Evolutionary conservation across 164 flowering plant genomes (phyloP).

Genomic region (Berberis vulgaris): DNA sequence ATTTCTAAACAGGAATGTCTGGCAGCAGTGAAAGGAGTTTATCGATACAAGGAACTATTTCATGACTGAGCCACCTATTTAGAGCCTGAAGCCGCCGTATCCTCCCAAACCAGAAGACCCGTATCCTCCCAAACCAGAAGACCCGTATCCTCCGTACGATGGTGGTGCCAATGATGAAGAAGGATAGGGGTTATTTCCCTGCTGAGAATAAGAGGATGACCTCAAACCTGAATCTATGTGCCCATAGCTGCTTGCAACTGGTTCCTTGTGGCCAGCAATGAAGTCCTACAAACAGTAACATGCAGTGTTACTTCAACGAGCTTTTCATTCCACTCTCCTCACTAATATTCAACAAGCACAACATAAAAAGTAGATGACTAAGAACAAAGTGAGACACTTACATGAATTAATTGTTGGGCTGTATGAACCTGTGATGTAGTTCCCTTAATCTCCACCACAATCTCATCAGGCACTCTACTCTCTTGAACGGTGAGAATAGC

Average conservation of each 20-base stretch:
- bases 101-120: slow-evolving; percentile 61
- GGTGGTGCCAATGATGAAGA: slow-evolving; percentile 43
- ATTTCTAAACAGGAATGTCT: slow-evolving; percentile 2
- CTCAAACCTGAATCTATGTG: slow-evolving; percentile 39
- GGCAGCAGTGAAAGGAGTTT: neutral
- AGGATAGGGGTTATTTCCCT: slow-evolving; percentile 30
- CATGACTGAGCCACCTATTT: slow-evolving; percentile 36
- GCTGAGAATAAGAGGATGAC: slow-evolving; percentile 41
- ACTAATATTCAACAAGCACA: neutral
- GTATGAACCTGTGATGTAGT: slow-evolving; percentile 81
- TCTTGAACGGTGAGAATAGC: slow-evolving; percentile 84
- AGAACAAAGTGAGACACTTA: slow-evolving; percentile 6
- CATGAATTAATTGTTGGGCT: slow-evolving; percentile 91
- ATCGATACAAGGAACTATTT: slow-evolving; percentile 22
- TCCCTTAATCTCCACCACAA: slow-evolving; percentile 87
- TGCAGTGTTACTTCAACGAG: neutral
- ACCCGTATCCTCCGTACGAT: slow-evolving; percentile 45
- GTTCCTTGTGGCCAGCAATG: slow-evolving; percentile 46
- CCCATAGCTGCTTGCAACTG: slow-evolving; percentile 37
- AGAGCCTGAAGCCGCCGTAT: slow-evolving; percentile 48
- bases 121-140: slow-evolving; percentile 49
- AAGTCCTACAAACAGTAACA: slow-evolving; percentile 37
- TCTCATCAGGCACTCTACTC: slow-evolving; percentile 79
- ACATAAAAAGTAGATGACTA: neutral
- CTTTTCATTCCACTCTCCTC: neutral